A percentile compares a stretch with the other conserved stretches of the same genome.
These are phyloP conservation scores for Chlorella ohadii DNA, from an alignment of 139 green algal species.

Conservation along the genomic window DNA sequence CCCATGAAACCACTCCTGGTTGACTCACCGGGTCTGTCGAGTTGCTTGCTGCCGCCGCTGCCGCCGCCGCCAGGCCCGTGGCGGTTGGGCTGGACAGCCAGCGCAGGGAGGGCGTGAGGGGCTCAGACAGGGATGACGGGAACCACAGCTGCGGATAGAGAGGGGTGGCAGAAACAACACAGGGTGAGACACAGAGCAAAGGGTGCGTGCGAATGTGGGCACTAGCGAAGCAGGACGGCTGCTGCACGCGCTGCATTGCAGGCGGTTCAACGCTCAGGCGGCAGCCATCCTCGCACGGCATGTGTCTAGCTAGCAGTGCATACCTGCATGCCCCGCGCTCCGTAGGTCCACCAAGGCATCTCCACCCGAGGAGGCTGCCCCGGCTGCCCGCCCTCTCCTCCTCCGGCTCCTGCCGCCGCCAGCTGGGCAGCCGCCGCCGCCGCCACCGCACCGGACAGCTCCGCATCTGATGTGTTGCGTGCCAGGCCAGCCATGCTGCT, in stretches of 20 bases:
- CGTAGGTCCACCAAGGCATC: conserved; percentile 96
- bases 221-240: too few relatives aligned
- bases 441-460: conserved; percentile 6
- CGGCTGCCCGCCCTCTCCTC: background rate
- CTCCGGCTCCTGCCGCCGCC: background rate
- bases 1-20: too few relatives aligned
- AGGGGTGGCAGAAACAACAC: background rate
- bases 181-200: too few relatives aligned
- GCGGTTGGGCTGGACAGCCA: conserved; percentile 19
- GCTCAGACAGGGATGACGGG: conserved; percentile 61
- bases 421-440: background rate
- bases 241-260: too few relatives aligned
- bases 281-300: too few relatives aligned
- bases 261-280: too few relatives aligned
- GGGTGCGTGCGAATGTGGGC: too few relatives aligned
- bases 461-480: background rate
- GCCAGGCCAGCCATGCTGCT: conserved; percentile 14
- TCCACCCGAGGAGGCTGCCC: conserved; percentile 60
- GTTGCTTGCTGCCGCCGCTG: conserved; percentile 33
- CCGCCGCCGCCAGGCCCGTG: conserved; percentile 18
- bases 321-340: conserved; percentile 91
- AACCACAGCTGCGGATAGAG: conserved; percentile 71
- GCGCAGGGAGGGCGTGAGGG: conserved; percentile 11
- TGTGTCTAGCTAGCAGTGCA: background rate
- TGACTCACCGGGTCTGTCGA: conserved; percentile 64